These are phyloP conservation scores for Oenanthe sinensis DNA, from an alignment of 129 eudicot genomes.

Conservation along the genomic window DNA sequence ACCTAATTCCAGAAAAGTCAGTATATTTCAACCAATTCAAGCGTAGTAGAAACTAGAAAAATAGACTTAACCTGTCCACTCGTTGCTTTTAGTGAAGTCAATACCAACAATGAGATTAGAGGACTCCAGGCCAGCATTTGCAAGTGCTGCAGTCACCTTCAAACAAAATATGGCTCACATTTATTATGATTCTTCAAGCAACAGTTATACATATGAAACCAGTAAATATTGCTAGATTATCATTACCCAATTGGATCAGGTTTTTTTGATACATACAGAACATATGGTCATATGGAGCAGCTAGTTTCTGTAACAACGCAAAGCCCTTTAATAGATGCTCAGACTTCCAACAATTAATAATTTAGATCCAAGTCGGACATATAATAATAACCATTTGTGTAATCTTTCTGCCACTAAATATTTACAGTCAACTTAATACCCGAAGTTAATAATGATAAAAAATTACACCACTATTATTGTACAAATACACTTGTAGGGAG, in stretches of 20 bases:
- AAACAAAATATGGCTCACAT: constrained; percentile 1
- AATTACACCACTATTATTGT: neutral
- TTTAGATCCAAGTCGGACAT: neutral
- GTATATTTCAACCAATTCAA: constrained; percentile 4
- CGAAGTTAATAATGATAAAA: neutral
- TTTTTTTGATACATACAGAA: neutral
- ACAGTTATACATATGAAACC: neutral
- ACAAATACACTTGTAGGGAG: neutral
- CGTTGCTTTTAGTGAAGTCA: constrained; percentile 97
- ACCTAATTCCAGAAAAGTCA: constrained; percentile 45
- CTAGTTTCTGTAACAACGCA: neutral
- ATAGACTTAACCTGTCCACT: constrained; percentile 69
- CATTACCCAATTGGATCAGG: neutral
- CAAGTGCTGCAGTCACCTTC: constrained; percentile 84
- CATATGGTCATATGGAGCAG: neutral
- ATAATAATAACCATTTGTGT: neutral
- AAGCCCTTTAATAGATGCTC: neutral
- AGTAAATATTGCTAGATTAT: neutral
- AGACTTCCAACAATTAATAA: neutral
- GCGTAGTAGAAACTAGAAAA: neutral
- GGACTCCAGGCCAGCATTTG: constrained; percentile 91
- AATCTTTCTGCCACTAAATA: neutral
- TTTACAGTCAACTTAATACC: neutral
- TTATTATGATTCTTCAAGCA: neutral
- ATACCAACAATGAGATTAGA: constrained; percentile 89